These are phyloP conservation scores for Syzygium aqueum DNA, from an alignment of 345 rosid species.

Conservation along the genomic window DNA sequence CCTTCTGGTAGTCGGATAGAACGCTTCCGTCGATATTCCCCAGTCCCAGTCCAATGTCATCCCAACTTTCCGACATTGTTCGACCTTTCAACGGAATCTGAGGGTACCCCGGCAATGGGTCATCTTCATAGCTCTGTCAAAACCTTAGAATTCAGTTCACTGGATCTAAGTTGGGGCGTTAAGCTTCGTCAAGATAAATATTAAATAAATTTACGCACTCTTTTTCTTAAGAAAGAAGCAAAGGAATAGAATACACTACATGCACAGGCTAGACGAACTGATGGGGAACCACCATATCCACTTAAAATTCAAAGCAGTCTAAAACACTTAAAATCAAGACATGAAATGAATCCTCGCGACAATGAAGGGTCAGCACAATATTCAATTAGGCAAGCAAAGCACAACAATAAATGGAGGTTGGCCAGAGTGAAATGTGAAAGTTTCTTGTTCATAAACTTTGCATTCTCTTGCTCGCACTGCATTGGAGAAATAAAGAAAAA, in stretches of 20 bases:
- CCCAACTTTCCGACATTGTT: slow-evolving; percentile 60
- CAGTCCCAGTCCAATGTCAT: slow-evolving; percentile 44
- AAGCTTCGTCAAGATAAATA: neutral
- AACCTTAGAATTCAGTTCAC: neutral
- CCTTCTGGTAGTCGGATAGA: slow-evolving; percentile 48
- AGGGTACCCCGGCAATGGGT: slow-evolving; percentile 38
- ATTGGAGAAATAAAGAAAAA: neutral
- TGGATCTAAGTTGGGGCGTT: neutral
- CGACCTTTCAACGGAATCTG: slow-evolving; percentile 30
- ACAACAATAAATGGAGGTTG: neutral
- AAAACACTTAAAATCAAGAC: neutral
- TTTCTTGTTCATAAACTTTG: neutral
- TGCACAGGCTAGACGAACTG: neutral
- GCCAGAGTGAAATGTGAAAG: neutral
- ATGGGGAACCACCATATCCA: neutral
- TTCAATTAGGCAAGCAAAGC: neutral
- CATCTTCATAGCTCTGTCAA: slow-evolving; percentile 83
- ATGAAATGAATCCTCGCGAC: neutral
- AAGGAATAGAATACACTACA: neutral
- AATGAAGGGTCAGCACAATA: neutral
- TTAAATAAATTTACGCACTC: neutral
- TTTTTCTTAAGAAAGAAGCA: neutral
- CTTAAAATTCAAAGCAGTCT: neutral
- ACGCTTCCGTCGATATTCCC: slow-evolving; percentile 32
- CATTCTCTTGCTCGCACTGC: neutral